These are phyloP conservation scores for Aeschynomene evenia DNA, from an alignment of 306 rosid species.

Conservation along the genomic window DNA sequence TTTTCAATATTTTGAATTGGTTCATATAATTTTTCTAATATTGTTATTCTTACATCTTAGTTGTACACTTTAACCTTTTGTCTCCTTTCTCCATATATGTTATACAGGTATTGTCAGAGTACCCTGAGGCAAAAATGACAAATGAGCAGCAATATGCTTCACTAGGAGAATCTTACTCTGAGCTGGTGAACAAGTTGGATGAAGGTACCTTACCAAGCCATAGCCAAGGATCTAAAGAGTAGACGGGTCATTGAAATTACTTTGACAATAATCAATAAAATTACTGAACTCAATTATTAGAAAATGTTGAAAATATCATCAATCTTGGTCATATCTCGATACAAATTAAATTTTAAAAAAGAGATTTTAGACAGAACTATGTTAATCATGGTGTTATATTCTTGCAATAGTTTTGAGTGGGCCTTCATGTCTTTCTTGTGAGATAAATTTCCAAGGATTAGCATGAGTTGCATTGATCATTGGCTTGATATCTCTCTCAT, in stretches of 20 bases:
- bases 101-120: constrained; percentile 69
- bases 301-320: background rate
- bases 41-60: background rate
- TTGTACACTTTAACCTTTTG: background rate
- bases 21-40: constrained; percentile 1
- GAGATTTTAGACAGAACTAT: background rate
- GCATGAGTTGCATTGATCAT: constrained; percentile 6
- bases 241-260: background rate
- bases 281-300: background rate
- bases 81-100: constrained; percentile 1
- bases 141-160: constrained; percentile 68
- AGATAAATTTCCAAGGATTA: background rate
- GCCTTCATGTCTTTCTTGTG: background rate
- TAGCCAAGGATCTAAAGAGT: background rate
- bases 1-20: constrained; percentile 14
- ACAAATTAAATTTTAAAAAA: background rate
- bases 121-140: constrained; percentile 68
- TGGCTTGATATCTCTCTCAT: background rate
- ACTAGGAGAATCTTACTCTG: constrained; percentile 63
- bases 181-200: constrained; percentile 69
- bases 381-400: background rate
- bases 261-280: background rate
- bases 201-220: constrained; percentile 55
- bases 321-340: background rate
- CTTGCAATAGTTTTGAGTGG: background rate